Conservation (phyloP, 2,329 filamentous ascomycete genomes). For the Daldinia sp. region DNA sequence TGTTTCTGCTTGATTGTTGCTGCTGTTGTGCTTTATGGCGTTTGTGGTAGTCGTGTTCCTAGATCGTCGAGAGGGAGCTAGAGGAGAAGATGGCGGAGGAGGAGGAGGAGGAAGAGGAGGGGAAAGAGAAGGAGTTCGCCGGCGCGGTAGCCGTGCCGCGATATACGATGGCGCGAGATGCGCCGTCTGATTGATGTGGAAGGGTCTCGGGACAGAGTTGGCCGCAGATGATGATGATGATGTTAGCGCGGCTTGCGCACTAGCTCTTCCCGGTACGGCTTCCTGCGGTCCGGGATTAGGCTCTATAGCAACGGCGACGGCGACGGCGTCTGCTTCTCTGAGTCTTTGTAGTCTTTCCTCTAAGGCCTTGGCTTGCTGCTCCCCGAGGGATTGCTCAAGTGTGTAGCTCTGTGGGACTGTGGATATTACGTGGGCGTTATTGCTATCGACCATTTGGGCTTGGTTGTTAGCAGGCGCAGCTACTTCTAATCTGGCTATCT, state of each 20-base stretch:
- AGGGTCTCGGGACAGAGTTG: background rate
- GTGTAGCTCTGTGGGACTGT: background rate
- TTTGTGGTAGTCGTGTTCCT: background rate
- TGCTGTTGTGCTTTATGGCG: background rate
- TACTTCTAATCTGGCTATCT: background rate
- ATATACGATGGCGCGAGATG: conserved; percentile 16
- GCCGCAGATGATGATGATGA: background rate
- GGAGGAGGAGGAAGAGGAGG: background rate
- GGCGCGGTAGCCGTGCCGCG: background rate
- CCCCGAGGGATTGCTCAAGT: background rate
- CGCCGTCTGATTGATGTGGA: conserved; percentile 22
- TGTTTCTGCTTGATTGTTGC: background rate
- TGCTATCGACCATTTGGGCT: background rate
- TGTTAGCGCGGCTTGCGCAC: background rate
- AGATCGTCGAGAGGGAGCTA: background rate
- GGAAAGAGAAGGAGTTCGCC: background rate
- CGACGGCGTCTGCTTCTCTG: background rate
- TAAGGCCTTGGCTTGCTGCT: background rate
- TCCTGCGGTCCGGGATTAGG: background rate
- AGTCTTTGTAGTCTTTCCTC: background rate
- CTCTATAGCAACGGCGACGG: background rate
- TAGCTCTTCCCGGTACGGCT: background rate
- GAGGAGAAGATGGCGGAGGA: background rate
- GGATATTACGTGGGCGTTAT: background rate
- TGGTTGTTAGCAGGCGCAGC: background rate